Evolutionary conservation across 164 flowering plant genomes (phyloP), one percentile per base, ranked within the genome.

Genomic region (Aristolochia fimbriata): DNA sequence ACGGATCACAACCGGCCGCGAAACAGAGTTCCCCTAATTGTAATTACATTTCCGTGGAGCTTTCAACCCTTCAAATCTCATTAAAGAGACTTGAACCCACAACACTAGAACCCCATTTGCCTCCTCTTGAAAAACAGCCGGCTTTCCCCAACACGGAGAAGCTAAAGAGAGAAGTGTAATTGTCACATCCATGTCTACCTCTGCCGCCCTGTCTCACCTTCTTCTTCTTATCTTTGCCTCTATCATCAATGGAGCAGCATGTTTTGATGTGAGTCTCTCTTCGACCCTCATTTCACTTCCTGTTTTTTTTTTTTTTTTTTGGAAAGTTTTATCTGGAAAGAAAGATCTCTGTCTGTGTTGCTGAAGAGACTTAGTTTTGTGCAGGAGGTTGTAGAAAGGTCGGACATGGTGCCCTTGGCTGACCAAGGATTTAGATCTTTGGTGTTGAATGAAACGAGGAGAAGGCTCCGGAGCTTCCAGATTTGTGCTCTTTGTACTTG

Each of bases 401-500:
- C 65, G 49, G 70, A 58, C 30, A 76, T 84, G 89, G 79, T 79
- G 76, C 94, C 96, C 9, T 24, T 79, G 66, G 65, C 77, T 59
- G 87, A 72, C 63, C 66, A 55, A 15, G 77, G 59, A 41, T 70
- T 49, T 31, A 70, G 66, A 65, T 67, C 63, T 64, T 6, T 76
- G 76, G 58, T 81, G 82, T 22, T 83, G 72, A 80, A 84, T 63
- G 93, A 83, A 53, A 83, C 70, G 46, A 75, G 91, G 51, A 74
- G 97, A 70, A 76, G 68, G 68, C 73, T 84, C 25, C 76, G 86
- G 15, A 80, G 89, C 71, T 91, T 87, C 65, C 80, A 77, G 78
- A 76, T 87, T 65, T 91, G 97, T 72, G 82, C 91, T 14, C 73
- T 80, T 0, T 91, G 97, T 60, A 87, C 93, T 63, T 91, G 97